Percentiles rank a stretch among this genome's conserved stretches.
Evolutionary conservation across 1,139 yeast species (phyloP).

Genomic region (Nakaseomyces nivariensis): DNA sequence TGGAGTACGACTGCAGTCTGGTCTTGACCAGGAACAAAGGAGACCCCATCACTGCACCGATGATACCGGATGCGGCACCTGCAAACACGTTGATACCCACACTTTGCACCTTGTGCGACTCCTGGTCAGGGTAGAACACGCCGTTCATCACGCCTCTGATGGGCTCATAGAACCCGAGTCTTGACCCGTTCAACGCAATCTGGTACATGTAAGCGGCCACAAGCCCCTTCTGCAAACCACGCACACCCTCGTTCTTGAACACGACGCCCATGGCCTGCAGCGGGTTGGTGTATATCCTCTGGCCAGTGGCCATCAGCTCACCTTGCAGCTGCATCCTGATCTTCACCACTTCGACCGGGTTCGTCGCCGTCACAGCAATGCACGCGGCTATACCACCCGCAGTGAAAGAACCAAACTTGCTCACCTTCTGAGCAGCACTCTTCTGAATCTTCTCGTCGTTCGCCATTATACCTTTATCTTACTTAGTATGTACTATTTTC

Average conservation of each 20-base stretch:
- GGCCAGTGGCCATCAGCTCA: constrained; percentile 53
- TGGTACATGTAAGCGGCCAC: constrained; percentile 79
- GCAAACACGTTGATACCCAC: constrained; percentile 62
- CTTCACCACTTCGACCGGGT: constrained; percentile 89
- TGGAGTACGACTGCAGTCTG: constrained; percentile 85
- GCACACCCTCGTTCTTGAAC: constrained; percentile 68
- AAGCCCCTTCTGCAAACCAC: constrained; percentile 84
- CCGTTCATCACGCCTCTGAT: constrained; percentile 52
- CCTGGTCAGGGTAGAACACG: constrained; percentile 43
- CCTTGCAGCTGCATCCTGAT: constrained; percentile 97
- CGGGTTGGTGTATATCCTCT: constrained; percentile 66
- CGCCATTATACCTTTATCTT: constrained; percentile 3
- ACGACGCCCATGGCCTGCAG: constrained; percentile 75
- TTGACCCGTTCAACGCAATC: constrained; percentile 82
- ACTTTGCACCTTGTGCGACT: constrained; percentile 46
- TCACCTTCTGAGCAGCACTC: constrained; percentile 44
- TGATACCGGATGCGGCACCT: constrained; percentile 77
- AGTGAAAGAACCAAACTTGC: constrained; percentile 66
- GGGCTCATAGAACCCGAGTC: constrained; percentile 92
- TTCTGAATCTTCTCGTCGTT: constrained; percentile 18
- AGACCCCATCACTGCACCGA: constrained; percentile 84
- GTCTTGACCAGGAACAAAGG: constrained; percentile 90
- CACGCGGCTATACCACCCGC: constrained; percentile 97
- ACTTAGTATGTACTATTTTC: too few relatives aligned
- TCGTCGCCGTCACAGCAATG: constrained; percentile 94